A percentile compares a stretch with the other conserved stretches of the same genome.
phyloP scores from a whole-genome alignment of 176 grass and related monocot genomes.

The Bromus sterilis region DNA sequence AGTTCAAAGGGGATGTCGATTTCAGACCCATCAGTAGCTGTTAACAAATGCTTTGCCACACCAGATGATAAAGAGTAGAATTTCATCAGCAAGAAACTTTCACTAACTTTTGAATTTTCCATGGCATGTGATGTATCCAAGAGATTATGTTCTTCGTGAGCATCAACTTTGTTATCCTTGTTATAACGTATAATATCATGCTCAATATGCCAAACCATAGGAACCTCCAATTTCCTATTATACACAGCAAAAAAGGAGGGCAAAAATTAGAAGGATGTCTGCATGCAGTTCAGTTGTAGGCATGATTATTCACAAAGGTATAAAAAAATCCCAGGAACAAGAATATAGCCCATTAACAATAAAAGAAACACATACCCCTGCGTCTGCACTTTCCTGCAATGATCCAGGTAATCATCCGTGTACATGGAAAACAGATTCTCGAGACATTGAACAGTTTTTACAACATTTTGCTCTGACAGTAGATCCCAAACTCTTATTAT shows the following conservation, averaged over 20 bases:
- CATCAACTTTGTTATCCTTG: conserved; percentile 10
- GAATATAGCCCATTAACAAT: background rate
- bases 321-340: background rate
- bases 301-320: background rate
- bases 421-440: conserved; percentile 77
- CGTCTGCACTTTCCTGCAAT: conserved; percentile 33
- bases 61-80: conserved; percentile 82
- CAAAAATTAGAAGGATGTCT: background rate
- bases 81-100: conserved; percentile 84
- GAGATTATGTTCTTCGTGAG: conserved; percentile 6
- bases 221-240: conserved; percentile 58
- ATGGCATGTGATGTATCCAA: conserved; percentile 13
- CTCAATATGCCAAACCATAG: conserved; percentile 41
- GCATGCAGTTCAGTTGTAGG: background rate
- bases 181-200: conserved; percentile 47
- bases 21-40: conserved; percentile 64
- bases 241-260: background rate
- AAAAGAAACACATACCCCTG: conserved; percentile 42
- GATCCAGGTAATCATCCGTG: conserved; percentile 51
- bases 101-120: conserved; percentile 75
- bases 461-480: conserved; percentile 33
- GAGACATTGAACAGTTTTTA: conserved; percentile 37
- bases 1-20: conserved; percentile 71
- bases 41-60: conserved; percentile 62
- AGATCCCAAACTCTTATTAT: conserved; percentile 76